Conservation (phyloP, 2,329 filamentous ascomycete species). For the Sporothrix protearum region DNA sequence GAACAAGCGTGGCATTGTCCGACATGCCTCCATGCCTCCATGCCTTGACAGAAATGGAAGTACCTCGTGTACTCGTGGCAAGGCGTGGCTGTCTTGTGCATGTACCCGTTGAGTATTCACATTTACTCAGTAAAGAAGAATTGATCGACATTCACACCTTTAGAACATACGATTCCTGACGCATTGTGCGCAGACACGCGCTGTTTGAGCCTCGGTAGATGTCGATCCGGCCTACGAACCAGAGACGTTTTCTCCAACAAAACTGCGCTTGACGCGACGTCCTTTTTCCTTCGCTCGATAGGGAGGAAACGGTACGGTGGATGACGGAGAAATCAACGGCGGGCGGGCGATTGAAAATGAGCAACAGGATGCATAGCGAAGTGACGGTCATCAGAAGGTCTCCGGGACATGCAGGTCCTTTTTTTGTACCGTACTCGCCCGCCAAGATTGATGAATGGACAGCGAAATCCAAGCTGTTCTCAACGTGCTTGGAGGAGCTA, state of each 20-base stretch:
- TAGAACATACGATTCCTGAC: background rate
- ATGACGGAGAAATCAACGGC: background rate
- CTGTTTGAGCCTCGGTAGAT: background rate
- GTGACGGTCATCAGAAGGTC: too few species aligned
- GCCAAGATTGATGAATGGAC: background rate
- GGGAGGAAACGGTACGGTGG: background rate
- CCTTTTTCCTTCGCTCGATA: background rate
- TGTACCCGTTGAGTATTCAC: background rate
- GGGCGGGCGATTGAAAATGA: background rate
- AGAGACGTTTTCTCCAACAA: too few species aligned
- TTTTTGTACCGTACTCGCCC: background rate
- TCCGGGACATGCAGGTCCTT: background rate
- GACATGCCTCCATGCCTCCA: too few species aligned
- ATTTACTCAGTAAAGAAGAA: background rate
- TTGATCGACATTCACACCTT: background rate
- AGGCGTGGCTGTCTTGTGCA: background rate
- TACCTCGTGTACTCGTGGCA: background rate
- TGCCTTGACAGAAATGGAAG: background rate
- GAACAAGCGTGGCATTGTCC: background rate
- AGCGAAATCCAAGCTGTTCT: background rate
- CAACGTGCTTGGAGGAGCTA: background rate
- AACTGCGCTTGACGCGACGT: too few species aligned
- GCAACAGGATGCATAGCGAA: background rate
- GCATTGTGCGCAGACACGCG: background rate
- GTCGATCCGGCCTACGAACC: background rate